A percentile compares a stretch with the other conserved stretches of the same genome.
Evolutionary conservation across 2,329 filamentous ascomycete genomes (phyloP).

Genomic region (Hymenoscyphus linearis): DNA sequence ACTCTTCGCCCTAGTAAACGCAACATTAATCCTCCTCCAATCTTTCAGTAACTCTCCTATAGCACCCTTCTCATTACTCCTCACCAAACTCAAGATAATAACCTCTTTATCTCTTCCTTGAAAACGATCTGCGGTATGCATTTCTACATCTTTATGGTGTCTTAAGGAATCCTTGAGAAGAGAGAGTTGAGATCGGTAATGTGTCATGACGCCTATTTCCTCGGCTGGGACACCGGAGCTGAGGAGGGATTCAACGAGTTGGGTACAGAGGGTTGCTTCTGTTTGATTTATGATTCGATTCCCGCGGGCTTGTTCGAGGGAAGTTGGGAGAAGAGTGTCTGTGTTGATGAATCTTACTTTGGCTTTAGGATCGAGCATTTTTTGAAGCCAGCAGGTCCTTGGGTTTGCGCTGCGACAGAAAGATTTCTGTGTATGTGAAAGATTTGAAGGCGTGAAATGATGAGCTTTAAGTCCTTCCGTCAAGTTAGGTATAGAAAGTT

Average conservation of each 20-base stretch:
- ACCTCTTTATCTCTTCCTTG: constrained; percentile 95
- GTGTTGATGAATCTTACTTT: constrained; percentile 90
- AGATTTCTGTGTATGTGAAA: constrained; percentile 39
- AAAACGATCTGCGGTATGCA: constrained; percentile 96
- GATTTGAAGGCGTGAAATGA: constrained; percentile 45
- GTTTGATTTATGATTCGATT: constrained; percentile 82
- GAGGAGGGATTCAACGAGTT: constrained; percentile 76
- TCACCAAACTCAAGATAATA: constrained; percentile 79
- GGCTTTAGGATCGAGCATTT: constrained; percentile 61
- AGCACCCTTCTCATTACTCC: constrained; percentile 73
- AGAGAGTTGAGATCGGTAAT: constrained; percentile 89
- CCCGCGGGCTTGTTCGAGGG: constrained; percentile 70
- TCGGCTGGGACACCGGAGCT: constrained; percentile 65
- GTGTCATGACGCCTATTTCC: constrained; percentile 91
- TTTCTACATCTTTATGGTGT: constrained; percentile 64
- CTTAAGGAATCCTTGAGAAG: constrained; percentile 71
- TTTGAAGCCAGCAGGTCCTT: constrained; percentile 67
- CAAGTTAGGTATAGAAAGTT: constrained; percentile 64
- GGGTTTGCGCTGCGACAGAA: constrained; percentile 49
- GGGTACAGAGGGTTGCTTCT: constrained; percentile 73
- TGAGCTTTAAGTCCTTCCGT: constrained; percentile 51
- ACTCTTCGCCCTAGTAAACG: constrained; percentile 85
- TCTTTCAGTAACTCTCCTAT: constrained; percentile 92
- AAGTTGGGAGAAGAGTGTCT: constrained; percentile 60
- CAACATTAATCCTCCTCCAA: constrained; percentile 91